Base-by-base conservation (phyloP, 345 rosid species). In the Gossypium sturtianum region DNA sequence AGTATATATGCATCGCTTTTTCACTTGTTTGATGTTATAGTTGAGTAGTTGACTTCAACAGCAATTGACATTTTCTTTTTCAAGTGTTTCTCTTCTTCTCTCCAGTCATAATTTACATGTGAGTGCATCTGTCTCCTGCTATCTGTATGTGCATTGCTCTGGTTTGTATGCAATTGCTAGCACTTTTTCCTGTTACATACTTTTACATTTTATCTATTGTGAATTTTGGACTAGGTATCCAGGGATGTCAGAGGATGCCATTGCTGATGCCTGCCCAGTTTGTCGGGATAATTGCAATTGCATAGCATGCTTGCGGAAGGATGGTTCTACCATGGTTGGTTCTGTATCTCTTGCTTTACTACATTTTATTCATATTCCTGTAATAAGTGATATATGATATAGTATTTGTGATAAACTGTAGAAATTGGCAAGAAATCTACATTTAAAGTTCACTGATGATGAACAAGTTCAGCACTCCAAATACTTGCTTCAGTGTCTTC, bases 281-380 rank as follows among this genome's bases (percentile, higher is more conserved):
- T 86, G 94, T 75, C 79, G 71, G 22, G 71, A 75, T 47, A 88
- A 76, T 71, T 88, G 94, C 86, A 87, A 86, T 70, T 90, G 97
- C 78, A 86, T 84, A 81, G 72, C 88, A 10, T 91, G 97, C 82
- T 79, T 91, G 82, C 90, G 89, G 27, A 70, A 78, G 23, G 83
- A 82, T 73, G 70, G 74, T 8, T 64, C 70, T 16, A 17, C 62
- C 11, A 27, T 83, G 6, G 95, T 34, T 53, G 47, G 82, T 75
- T 74, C 17, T 52, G 19, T 34, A 34, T 34, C 38, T 34, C 38
- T 34, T 34, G 38, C 38, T 54, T 22, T 47, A 29, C 69, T 17
- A n/a, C 15, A 12, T 73, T 8, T 43, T 7, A 57, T 69, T 29
- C 13, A 16, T 60, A 9, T 65, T 22, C 3, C 57, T 11, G 22